Conservation (phyloP, 2,329 filamentous ascomycete species). For the Trichothecium sympodiale region DNA sequence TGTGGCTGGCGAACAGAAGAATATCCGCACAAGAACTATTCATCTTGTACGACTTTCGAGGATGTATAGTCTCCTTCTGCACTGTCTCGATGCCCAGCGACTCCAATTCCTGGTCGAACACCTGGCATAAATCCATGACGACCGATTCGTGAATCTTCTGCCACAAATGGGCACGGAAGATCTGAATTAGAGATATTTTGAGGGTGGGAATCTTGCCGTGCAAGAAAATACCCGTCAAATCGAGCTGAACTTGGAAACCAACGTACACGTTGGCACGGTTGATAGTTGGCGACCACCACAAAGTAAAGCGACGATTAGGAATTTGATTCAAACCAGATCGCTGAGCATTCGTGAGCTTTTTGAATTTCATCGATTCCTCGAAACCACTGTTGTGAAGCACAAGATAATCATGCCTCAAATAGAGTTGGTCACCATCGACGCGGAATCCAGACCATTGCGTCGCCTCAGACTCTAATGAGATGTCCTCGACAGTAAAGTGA, state of each 20-base stretch:
- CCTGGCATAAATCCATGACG: constrained; percentile 97
- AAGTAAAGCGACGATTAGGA: constrained; percentile 92
- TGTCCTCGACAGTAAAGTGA: constrained; percentile 27
- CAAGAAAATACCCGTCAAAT: constrained; percentile 96
- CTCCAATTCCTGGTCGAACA: constrained; percentile 95
- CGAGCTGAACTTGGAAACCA: constrained; percentile 97
- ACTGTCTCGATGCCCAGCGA: constrained; percentile 93
- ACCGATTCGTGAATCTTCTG: constrained; percentile 99
- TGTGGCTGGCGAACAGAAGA: constrained; percentile 90
- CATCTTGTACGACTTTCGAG: constrained; percentile 99
- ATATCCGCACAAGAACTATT: constrained; percentile 99
- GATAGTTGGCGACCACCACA: constrained; percentile 95
- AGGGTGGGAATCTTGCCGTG: constrained; percentile 97
- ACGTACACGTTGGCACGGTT: constrained; percentile 97
- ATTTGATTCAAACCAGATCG: constrained; percentile 96
- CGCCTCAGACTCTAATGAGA: constrained; percentile 27
- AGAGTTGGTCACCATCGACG: constrained; percentile 38
- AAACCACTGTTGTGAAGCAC: constrained; percentile 41
- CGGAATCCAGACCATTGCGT: constrained; percentile 40
- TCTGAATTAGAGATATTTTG: constrained; percentile 97
- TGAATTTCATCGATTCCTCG: constrained; percentile 79
- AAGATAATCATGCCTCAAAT: constrained; percentile 35
- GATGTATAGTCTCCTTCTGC: constrained; percentile 98
- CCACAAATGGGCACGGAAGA: constrained; percentile 99
- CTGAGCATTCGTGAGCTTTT: constrained; percentile 96